Conservation (phyloP, 768 basidiomycete genomes). For the Daedaleopsis nitida region DNA sequence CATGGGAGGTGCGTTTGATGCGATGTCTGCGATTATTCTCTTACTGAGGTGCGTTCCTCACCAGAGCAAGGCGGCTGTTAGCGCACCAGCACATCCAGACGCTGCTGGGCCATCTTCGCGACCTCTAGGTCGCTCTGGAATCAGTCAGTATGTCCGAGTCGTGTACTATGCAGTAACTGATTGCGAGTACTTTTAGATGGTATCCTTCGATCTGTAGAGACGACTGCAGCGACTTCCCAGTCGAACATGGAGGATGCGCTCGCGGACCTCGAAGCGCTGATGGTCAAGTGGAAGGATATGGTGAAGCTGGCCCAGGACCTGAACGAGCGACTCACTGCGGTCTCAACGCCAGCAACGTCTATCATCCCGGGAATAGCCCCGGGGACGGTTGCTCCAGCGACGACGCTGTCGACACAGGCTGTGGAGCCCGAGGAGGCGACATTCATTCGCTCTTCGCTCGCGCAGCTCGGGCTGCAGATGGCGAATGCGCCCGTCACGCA, state of each 20-base stretch:
- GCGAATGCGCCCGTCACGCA: conserved; percentile 78
- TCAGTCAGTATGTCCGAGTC: conserved; percentile 41
- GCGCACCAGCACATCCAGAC: conserved; percentile 6
- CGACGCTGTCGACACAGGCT: conserved; percentile 35
- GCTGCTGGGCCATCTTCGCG: conserved; percentile 2
- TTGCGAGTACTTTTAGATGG: conserved; percentile 53
- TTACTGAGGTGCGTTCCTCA: neutral
- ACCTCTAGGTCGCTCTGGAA: conserved; percentile 44
- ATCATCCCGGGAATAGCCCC: neutral
- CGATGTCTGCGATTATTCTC: neutral
- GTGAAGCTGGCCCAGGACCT: conserved; percentile 87
- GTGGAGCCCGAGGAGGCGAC: conserved; percentile 81
- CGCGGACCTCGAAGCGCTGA: conserved; percentile 85
- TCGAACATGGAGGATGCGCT: conserved; percentile 75
- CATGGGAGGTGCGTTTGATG: conserved; percentile 63
- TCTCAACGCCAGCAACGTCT: conserved; percentile 25
- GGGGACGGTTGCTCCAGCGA: neutral
- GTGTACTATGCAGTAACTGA: neutral
- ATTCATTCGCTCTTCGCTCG: conserved; percentile 85
- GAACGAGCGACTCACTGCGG: conserved; percentile 73
- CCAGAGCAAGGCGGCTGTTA: conserved; percentile 34
- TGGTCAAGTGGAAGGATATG: conserved; percentile 92
- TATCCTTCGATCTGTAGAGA: conserved; percentile 76
- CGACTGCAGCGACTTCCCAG: conserved; percentile 61
- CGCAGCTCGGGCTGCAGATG: conserved; percentile 86